Percentiles rank a stretch among this genome's conserved stretches.
Evolutionary conservation across 2,329 filamentous ascomycete genomes (phyloP).

Genomic region (Pestalotiopsis sp.): DNA sequence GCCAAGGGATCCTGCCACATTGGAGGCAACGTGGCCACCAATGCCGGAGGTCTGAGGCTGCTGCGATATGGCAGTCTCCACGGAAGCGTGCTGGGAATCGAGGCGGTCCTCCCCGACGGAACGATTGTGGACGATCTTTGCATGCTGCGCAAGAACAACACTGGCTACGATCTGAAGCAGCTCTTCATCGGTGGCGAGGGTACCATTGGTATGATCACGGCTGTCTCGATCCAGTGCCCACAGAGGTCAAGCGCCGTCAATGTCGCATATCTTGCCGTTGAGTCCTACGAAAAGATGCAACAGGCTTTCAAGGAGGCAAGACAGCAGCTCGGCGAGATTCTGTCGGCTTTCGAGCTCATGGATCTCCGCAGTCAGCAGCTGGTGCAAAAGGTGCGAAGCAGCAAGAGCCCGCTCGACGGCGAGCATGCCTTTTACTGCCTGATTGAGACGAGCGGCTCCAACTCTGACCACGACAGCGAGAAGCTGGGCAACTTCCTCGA

Average conservation of each 20-base stretch:
- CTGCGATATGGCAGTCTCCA: constrained; percentile 93
- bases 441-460: constrained; percentile 94
- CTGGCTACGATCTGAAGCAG: constrained; percentile 81
- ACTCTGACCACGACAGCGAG: constrained; percentile 87
- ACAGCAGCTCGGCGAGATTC: constrained; percentile 86
- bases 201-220: constrained; percentile 93
- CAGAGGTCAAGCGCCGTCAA: constrained; percentile 87
- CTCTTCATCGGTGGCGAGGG: constrained; percentile 93
- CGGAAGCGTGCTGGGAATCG: constrained; percentile 87
- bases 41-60: constrained; percentile 87
- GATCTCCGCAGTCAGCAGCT: constrained; percentile 80
- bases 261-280: constrained; percentile 90
- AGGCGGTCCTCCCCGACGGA: constrained; percentile 91
- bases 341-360: constrained; percentile 98
- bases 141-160: constrained; percentile 96
- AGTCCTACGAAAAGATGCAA: constrained; percentile 88
- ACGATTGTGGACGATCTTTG: constrained; percentile 89
- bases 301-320: constrained; percentile 88
- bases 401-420: constrained; percentile 78
- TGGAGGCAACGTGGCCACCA: constrained; percentile 93
- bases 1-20: constrained; percentile 97
- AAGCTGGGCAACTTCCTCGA: constrained; percentile 92
- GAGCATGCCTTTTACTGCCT: constrained; percentile 95
- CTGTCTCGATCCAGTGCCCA: constrained; percentile 85
- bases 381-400: constrained; percentile 73